These are phyloP conservation scores for Fragaria ananassa DNA, from an alignment of 306 rosid genomes.

Conservation along the genomic window DNA sequence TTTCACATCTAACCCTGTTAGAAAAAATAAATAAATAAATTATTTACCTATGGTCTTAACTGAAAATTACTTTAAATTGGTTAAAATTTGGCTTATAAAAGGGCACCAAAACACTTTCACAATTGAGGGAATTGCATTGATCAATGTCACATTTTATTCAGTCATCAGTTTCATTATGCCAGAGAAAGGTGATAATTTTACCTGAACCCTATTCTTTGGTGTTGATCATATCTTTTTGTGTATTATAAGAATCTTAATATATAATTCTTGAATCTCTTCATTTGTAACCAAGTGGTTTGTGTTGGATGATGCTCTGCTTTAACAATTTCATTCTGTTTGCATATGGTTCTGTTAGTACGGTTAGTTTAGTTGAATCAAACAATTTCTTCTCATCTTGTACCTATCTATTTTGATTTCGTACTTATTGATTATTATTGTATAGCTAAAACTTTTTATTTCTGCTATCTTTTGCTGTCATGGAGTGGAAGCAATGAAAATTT, in stretches of 20 bases:
- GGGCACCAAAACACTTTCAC: too few species aligned
- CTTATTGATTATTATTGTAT: not conserved
- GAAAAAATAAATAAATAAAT: too few species aligned
- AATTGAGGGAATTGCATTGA: not conserved
- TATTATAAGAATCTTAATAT: not conserved
- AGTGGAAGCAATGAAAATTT: not conserved
- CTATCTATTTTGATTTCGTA: not conserved
- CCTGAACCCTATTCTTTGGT: not conserved
- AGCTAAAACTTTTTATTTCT: not conserved
- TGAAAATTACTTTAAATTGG: too few species aligned
- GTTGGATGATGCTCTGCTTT: not conserved
- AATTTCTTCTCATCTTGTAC: not conserved
- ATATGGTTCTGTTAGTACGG: not conserved
- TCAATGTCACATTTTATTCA: not conserved
- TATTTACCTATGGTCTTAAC: too few species aligned
- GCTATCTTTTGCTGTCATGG: not conserved
- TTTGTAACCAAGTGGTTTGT: not conserved
- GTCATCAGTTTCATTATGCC: not conserved
- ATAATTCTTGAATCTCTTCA: not conserved
- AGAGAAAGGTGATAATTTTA: not conserved
- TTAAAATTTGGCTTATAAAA: too few species aligned
- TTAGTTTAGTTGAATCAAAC: not conserved
- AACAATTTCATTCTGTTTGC: not conserved
- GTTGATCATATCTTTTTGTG: not conserved
- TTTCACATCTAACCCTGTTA: too few species aligned